phyloP scores from a whole-genome alignment of 2,329 filamentous ascomycete species.

The Bipolaris oryzae region DNA sequence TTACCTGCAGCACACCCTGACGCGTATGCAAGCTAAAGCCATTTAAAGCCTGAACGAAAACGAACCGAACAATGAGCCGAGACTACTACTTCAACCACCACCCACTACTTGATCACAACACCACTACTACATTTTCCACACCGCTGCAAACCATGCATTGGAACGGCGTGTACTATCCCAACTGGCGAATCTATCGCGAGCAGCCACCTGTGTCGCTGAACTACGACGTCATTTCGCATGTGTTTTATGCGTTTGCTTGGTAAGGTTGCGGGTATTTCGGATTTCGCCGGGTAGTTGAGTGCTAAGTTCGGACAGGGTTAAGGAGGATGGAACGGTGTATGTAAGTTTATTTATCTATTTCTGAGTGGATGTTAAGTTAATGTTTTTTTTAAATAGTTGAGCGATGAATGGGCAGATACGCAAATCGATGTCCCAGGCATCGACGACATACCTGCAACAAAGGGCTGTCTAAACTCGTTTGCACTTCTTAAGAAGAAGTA shows the following conservation, averaged over 20 bases:
- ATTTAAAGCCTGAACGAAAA: slow-evolving; percentile 25
- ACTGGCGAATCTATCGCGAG: slow-evolving; percentile 73
- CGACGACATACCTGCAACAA: slow-evolving; percentile 42
- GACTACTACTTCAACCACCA: slow-evolving; percentile 28
- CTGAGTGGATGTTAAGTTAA: slow-evolving; percentile 27
- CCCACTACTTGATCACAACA: slow-evolving; percentile 30
- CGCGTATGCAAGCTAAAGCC: slow-evolving; percentile 42
- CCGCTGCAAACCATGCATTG: slow-evolving; percentile 50
- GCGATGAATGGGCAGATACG: slow-evolving; percentile 78
- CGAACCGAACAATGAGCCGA: slow-evolving; percentile 42
- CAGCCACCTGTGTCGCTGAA: slow-evolving; percentile 76
- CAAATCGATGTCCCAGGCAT: slow-evolving; percentile 72
- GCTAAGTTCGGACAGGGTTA: slow-evolving; percentile 59
- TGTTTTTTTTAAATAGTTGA: slow-evolving; percentile 60
- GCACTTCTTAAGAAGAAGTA: slow-evolving; percentile 74
- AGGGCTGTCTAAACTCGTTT: slow-evolving; percentile 70
- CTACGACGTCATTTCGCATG: slow-evolving; percentile 76
- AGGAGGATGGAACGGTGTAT: slow-evolving; percentile 74
- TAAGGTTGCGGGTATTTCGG: slow-evolving; percentile 39
- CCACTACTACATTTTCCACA: slow-evolving; percentile 31
- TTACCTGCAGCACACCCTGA: slow-evolving; percentile 26
- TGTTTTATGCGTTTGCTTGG: slow-evolving; percentile 82
- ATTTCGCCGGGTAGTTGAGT: slow-evolving; percentile 9
- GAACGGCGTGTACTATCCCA: slow-evolving; percentile 87
- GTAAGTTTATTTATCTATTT: slow-evolving; percentile 58